A percentile compares a stretch with the other conserved stretches of the same genome.
phyloP scores from a whole-genome alignment of 2,329 filamentous ascomycete genomes.

The Pseudocercospora vitis region DNA sequence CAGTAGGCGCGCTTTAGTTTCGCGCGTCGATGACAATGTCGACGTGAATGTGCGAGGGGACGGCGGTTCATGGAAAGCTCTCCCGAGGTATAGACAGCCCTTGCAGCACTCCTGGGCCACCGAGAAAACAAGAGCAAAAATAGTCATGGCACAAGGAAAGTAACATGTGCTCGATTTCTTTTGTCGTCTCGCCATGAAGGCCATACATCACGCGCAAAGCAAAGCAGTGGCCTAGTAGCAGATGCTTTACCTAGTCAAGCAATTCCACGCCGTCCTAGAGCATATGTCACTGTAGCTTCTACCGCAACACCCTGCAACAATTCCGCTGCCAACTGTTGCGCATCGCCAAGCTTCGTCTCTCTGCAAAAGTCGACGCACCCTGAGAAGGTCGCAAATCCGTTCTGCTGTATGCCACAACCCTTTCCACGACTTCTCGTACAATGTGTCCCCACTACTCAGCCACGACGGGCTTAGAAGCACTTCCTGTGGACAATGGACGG shows the following conservation, averaged over 20 bases:
- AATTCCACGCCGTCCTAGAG: conserved; percentile 26
- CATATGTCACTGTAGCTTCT: conserved; percentile 15
- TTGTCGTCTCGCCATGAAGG: conserved; percentile 29
- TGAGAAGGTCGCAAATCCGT: not conserved
- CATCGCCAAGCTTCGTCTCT: conserved; percentile 15
- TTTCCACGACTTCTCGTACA: conserved; percentile 25
- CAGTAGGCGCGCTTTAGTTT: not conserved
- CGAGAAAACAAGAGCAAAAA: too few relatives aligned
- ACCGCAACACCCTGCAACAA: conserved; percentile 23
- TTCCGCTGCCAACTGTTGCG: conserved; percentile 19
- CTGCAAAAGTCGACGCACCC: conserved; percentile 2
- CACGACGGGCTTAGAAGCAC: conserved; percentile 82
- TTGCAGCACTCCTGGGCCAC: too few relatives aligned
- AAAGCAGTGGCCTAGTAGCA: conserved; percentile 31
- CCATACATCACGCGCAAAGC: conserved; percentile 26
- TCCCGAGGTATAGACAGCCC: not conserved
- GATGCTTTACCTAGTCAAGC: conserved; percentile 30
- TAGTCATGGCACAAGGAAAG: conserved; percentile 15
- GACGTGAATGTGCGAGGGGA: not conserved
- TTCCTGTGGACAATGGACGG: conserved; percentile 99
- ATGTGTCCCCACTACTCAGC: conserved; percentile 21
- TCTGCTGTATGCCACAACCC: conserved; percentile 9
- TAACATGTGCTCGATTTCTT: conserved; percentile 27
- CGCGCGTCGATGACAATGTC: not conserved
- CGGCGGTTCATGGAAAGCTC: not conserved